Conservation (phyloP, 306 rosid genomes). For the apple (Malus domestica) region DNA sequence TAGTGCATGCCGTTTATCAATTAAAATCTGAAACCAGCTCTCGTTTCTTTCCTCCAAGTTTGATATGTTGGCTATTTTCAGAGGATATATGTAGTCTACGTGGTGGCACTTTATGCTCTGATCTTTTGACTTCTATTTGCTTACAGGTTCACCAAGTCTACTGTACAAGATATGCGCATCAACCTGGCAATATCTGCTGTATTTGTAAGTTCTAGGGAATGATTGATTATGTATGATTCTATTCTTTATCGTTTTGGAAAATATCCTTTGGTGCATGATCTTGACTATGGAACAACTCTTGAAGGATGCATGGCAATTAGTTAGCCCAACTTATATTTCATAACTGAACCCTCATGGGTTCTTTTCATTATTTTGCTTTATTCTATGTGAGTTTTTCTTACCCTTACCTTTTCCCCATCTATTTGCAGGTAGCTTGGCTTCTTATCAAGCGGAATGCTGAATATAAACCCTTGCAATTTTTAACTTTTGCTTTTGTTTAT, state of each 20-base stretch:
- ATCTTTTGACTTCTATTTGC: slow-evolving; percentile 23
- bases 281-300: neutral
- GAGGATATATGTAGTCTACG: neutral
- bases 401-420: slow-evolving; percentile 11
- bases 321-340: neutral
- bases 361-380: slow-evolving; percentile 3
- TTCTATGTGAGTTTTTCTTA: slow-evolving; percentile 1
- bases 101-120: neutral
- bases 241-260: neutral
- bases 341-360: neutral
- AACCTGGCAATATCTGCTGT: slow-evolving; percentile 81
- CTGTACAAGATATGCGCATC: slow-evolving; percentile 62
- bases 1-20: neutral
- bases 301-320: neutral
- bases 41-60: neutral
- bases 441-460: slow-evolving; percentile 62
- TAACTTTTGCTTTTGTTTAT: slow-evolving; percentile 85
- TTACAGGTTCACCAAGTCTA: slow-evolving; percentile 83
- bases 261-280: neutral
- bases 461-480: slow-evolving; percentile 86
- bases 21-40: neutral
- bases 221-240: neutral
- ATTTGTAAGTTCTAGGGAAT: slow-evolving; percentile 62
- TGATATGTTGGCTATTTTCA: neutral
- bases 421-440: slow-evolving; percentile 82